Evolutionary conservation across 164 flowering plant genomes (phyloP).

Genomic region (Umbilicus rupestris): DNA sequence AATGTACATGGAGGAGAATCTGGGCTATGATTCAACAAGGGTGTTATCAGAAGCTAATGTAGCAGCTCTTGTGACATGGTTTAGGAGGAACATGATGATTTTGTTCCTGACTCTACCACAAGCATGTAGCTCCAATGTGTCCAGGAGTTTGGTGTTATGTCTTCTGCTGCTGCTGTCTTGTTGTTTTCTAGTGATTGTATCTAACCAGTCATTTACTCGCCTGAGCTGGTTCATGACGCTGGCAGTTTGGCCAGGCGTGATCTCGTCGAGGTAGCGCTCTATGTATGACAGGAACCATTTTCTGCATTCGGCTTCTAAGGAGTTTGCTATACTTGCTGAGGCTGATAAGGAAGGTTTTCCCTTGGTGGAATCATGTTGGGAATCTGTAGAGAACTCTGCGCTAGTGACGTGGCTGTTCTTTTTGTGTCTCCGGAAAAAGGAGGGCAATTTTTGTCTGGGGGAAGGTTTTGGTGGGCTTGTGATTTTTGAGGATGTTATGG

Average conservation of each 20-base stretch:
- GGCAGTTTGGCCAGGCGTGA: neutral
- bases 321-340: neutral
- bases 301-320: constrained; percentile 3
- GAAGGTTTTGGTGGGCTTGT: constrained; percentile 6
- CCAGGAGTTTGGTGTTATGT: neutral
- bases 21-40: neutral
- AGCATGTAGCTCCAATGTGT: neutral
- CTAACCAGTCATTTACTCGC: neutral
- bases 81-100: constrained; percentile 3
- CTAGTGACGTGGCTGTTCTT: neutral
- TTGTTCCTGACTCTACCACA: constrained; percentile 3
- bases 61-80: constrained; percentile 3
- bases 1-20: too few relatives aligned
- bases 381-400: neutral
- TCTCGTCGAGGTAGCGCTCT: neutral
- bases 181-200: neutral
- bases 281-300: neutral
- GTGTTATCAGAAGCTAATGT: neutral
- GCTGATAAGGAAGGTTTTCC: neutral
- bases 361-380: neutral
- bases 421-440: neutral
- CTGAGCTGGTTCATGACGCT: constrained; percentile 2
- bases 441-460: neutral
- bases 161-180: neutral
- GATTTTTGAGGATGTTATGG: constrained; percentile 1